Percentiles rank a stretch among this genome's conserved stretches.
Conservation (phyloP, 164 flowering plant species). For the Berberis thunbergii region DNA sequence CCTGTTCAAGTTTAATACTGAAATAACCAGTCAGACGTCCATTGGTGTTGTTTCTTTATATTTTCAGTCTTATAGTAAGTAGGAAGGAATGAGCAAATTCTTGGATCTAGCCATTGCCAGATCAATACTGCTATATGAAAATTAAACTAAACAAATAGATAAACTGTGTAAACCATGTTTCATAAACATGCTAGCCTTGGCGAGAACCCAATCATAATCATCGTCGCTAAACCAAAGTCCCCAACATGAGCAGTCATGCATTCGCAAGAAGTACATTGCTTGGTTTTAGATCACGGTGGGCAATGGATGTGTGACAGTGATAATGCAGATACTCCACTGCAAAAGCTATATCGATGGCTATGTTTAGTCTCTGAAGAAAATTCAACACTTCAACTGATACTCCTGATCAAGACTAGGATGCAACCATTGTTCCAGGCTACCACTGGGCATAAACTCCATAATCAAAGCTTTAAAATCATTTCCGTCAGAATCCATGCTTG, state of each 20-base stretch:
- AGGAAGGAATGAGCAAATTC: no score
- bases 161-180: no score
- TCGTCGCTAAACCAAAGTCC: slow-evolving; percentile 6
- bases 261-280: slow-evolving; percentile 5
- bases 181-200: no score
- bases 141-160: no score
- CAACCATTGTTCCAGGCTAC: slow-evolving; percentile 11
- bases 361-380: slow-evolving; percentile 1
- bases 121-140: no score
- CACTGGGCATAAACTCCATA: slow-evolving; percentile 9
- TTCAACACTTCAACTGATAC: neutral
- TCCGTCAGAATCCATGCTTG: slow-evolving; percentile 7
- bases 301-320: neutral
- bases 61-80: no score
- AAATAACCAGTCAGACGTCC: no score
- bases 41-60: no score
- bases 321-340: slow-evolving; percentile 10
- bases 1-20: no score
- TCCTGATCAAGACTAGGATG: slow-evolving; percentile 1
- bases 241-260: slow-evolving; percentile 6
- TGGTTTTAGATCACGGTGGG: slow-evolving; percentile 9
- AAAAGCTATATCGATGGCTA: slow-evolving; percentile 9
- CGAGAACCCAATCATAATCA: neutral
- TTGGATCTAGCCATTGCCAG: no score
- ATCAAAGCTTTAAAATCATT: slow-evolving; percentile 16